Conservation (phyloP, 495 filamentous ascomycete genomes). For the Tetracladium marchalianum region DNA sequence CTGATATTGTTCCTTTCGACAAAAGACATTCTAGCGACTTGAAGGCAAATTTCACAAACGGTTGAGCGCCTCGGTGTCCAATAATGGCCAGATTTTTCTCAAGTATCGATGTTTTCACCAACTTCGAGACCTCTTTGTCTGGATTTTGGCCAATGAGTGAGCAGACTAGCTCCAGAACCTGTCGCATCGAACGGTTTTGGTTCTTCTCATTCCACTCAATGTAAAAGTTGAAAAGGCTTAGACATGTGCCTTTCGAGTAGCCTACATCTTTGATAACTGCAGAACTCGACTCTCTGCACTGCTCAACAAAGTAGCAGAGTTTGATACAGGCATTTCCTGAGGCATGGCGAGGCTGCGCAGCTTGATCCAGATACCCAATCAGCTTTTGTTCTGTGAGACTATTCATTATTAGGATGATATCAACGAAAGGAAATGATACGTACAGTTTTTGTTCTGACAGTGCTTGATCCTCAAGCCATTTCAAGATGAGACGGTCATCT, state of each 20-base stretch:
- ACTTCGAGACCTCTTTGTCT: constrained; percentile 21
- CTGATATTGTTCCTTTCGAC: constrained; percentile 36
- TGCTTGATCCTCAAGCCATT: constrained; percentile 28
- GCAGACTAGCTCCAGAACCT: constrained; percentile 52
- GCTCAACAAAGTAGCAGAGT: constrained; percentile 44
- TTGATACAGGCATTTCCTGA: constrained; percentile 38
- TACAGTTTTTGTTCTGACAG: constrained; percentile 17
- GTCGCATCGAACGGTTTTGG: constrained; percentile 64
- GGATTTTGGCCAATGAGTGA: constrained; percentile 41
- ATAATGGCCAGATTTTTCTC: constrained; percentile 37
- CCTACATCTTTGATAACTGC: constrained; percentile 29
- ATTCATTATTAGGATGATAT: constrained; percentile 1
- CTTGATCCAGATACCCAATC: constrained; percentile 31
- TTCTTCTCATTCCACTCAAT: constrained; percentile 65
- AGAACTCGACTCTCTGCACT: constrained; percentile 36
- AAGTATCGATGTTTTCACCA: constrained; percentile 30
- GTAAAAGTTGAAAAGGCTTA: constrained; percentile 56
- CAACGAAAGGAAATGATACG: not conserved
- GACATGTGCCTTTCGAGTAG: constrained; percentile 42
- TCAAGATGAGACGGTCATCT: constrained; percentile 17
- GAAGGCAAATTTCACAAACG: constrained; percentile 51
- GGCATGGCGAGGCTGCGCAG: constrained; percentile 33
- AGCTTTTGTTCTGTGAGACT: constrained; percentile 20
- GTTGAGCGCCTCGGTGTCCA: constrained; percentile 36
- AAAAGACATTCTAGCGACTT: constrained; percentile 51